phyloP scores from a whole-genome alignment of 257 asterid species.

The Fraxinus americana region DNA sequence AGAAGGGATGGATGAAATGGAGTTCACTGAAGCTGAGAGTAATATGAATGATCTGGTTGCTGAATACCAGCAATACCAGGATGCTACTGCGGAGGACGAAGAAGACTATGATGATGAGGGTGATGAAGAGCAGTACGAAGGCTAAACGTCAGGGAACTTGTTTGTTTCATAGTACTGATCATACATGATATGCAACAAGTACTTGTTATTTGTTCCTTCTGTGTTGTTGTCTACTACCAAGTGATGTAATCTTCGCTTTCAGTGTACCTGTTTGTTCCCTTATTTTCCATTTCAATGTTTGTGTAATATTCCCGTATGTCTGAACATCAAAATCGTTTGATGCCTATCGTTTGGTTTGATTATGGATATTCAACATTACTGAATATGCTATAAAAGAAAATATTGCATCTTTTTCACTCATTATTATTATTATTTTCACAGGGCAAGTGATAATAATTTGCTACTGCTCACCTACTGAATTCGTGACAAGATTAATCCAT shows the following conservation, averaged over 20 bases:
- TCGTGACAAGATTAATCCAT: too few relatives aligned
- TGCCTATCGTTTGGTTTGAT: not conserved
- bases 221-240: not conserved
- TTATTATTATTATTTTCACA: not conserved
- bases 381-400: not conserved
- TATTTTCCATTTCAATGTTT: not conserved
- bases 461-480: too few relatives aligned
- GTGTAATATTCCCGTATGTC: not conserved
- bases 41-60: constrained; percentile 90
- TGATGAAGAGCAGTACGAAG: constrained; percentile 44
- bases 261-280: not conserved
- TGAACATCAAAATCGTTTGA: not conserved
- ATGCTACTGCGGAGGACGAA: constrained; percentile 84
- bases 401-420: not conserved
- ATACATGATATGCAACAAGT: not conserved
- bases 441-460: too few relatives aligned
- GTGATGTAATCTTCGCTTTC: not conserved
- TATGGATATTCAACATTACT: not conserved
- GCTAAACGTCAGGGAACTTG: constrained; percentile 5
- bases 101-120: constrained; percentile 60
- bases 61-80: constrained; percentile 88
- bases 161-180: not conserved
- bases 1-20: constrained; percentile 93
- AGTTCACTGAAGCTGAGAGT: constrained; percentile 90
- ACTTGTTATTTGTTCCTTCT: not conserved